phyloP scores from a whole-genome alignment of 495 filamentous ascomycete genomes.

The Oidiodendron maius region DNA sequence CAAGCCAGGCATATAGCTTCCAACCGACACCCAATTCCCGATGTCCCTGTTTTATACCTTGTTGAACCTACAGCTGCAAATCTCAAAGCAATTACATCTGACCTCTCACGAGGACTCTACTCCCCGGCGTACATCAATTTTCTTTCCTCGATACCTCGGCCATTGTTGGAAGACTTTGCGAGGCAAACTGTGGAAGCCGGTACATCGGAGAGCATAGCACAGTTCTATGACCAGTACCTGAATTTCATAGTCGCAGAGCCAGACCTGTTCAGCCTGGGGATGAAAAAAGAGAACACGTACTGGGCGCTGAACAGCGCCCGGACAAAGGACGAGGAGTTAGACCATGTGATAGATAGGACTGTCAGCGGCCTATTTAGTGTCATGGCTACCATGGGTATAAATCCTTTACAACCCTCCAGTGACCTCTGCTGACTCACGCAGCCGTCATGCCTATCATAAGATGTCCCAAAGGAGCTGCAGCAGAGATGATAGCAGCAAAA shows the following conservation, averaged over 20 bases:
- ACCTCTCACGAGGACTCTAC: constrained; percentile 83
- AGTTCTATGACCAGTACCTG: constrained; percentile 95
- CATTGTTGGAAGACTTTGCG: constrained; percentile 93
- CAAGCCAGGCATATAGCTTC: constrained; percentile 67
- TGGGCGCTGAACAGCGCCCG: constrained; percentile 91
- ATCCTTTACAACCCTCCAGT: background rate
- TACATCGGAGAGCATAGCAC: constrained; percentile 81
- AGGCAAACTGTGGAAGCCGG: constrained; percentile 75
- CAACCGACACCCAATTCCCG: constrained; percentile 82
- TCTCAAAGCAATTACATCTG: constrained; percentile 74
- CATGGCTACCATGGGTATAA: constrained; percentile 84
- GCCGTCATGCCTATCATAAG: constrained; percentile 84
- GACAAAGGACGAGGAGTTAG: constrained; percentile 84
- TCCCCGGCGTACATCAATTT: constrained; percentile 96
- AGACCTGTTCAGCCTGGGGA: constrained; percentile 88
- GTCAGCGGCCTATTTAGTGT: constrained; percentile 96
- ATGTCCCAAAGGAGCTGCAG: constrained; percentile 85
- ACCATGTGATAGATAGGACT: constrained; percentile 78
- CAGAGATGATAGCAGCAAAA: constrained; percentile 89
- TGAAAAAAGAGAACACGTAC: constrained; percentile 80
- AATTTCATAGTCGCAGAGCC: constrained; percentile 97
- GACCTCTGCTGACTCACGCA: constrained; percentile 28
- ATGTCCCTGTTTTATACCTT: constrained; percentile 94
- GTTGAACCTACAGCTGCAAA: constrained; percentile 83
- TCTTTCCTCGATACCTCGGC: constrained; percentile 86